A percentile compares a stretch with the other conserved stretches of the same genome.
phyloP scores from a whole-genome alignment of 148 eudicot genomes.

The Diospyros kaki region DNA sequence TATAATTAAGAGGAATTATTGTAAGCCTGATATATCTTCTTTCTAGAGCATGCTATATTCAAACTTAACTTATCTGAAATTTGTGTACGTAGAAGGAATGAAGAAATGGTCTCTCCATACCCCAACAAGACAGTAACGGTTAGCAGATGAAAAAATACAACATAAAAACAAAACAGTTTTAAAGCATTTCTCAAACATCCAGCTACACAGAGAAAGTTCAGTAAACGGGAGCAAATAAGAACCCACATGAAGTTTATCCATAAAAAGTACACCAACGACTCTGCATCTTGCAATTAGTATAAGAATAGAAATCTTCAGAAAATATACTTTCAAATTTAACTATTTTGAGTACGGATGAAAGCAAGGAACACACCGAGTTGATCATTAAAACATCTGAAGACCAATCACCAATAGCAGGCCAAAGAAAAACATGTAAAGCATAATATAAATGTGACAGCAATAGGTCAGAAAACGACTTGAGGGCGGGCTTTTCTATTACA shows the following conservation, averaged over 20 bases:
- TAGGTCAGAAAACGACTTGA: constrained; percentile 16
- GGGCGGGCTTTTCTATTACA: not conserved
- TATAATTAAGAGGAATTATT: constrained; percentile 1
- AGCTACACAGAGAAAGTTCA: not conserved
- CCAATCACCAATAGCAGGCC: constrained; percentile 1
- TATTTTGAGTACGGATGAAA: constrained; percentile 1
- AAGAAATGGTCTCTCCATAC: not conserved
- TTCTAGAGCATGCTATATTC: not conserved
- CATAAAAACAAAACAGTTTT: not conserved
- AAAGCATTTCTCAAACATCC: not conserved
- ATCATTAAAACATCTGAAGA: not conserved
- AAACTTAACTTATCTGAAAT: not conserved
- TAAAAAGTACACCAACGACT: not conserved
- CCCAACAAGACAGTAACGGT: not conserved
- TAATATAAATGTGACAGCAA: constrained; percentile 4
- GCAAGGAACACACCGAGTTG: constrained; percentile 8
- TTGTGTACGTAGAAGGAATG: not conserved
- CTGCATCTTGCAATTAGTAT: not conserved
- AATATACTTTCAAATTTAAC: constrained; percentile 3
- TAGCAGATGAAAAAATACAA: not conserved
- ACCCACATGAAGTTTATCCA: constrained; percentile 3
- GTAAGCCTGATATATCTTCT: not conserved
- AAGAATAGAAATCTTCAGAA: not conserved
- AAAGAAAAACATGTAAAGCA: not conserved
- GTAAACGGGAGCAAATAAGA: not conserved